Percentiles rank a stretch among this genome's conserved stretches.
phyloP scores from a whole-genome alignment of 2,329 filamentous ascomycete genomes.

The Sporothrix mexicana region DNA sequence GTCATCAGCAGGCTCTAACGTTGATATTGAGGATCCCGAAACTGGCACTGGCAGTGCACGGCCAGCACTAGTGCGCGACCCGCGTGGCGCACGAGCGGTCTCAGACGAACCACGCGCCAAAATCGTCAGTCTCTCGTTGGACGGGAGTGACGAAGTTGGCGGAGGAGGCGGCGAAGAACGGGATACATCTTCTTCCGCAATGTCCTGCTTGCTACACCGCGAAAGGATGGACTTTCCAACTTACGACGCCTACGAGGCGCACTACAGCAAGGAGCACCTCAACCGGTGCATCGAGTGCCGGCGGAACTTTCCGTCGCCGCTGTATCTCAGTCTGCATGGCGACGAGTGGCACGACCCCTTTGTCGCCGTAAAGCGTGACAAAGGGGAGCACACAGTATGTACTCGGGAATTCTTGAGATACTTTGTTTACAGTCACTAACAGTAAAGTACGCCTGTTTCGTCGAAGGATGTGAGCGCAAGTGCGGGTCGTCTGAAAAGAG shows the following conservation, averaged over 20 bases:
- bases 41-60: not conserved
- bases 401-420: constrained; percentile 36
- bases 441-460: constrained; percentile 80
- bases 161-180: constrained; percentile 43
- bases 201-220: constrained; percentile 81
- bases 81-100: not conserved
- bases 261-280: constrained; percentile 80
- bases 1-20: constrained; percentile 12
- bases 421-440: not conserved
- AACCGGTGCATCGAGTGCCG: constrained; percentile 85
- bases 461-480: constrained; percentile 84
- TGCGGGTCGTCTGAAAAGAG: constrained; percentile 85
- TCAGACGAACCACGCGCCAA: constrained; percentile 51
- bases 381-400: constrained; percentile 80
- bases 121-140: constrained; percentile 63
- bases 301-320: constrained; percentile 85
- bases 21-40: constrained; percentile 2
- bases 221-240: constrained; percentile 72
- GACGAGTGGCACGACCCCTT: constrained; percentile 90
- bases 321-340: constrained; percentile 83
- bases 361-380: constrained; percentile 70
- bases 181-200: constrained; percentile 50
- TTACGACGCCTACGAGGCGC: constrained; percentile 82
- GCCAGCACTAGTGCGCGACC: not conserved
- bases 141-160: constrained; percentile 43